Evolutionary conservation across 208 protist genomes (phyloP).

Genomic region (Vickermania ingenoplastis): DNA sequence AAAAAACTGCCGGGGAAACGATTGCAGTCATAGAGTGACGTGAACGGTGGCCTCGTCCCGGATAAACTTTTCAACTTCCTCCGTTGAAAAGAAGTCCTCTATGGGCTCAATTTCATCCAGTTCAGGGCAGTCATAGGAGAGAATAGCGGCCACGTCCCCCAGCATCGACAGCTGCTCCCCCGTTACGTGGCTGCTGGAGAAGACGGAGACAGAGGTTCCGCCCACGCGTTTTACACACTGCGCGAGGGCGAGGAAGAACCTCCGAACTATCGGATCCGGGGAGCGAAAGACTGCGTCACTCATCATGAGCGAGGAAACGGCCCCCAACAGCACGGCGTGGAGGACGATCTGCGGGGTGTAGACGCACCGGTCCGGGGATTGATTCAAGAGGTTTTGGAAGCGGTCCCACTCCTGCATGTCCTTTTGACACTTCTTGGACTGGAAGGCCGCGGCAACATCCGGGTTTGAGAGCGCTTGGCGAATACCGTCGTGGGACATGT

Average conservation of each 20-base stretch:
- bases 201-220: slow-evolving; percentile 83
- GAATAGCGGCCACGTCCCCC: slow-evolving; percentile 89
- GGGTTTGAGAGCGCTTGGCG: slow-evolving; percentile 87
- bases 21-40: too few relatives aligned
- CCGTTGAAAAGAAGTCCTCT: slow-evolving; percentile 41
- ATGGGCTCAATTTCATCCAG: slow-evolving; percentile 82
- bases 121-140: slow-evolving; percentile 86
- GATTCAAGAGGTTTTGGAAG: slow-evolving; percentile 91
- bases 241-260: slow-evolving; percentile 87
- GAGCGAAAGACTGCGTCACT: slow-evolving; percentile 91
- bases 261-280: slow-evolving; percentile 61
- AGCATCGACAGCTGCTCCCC: slow-evolving; percentile 92
- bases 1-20: too few relatives aligned
- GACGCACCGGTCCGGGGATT: slow-evolving; percentile 77
- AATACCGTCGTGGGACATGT: slow-evolving; percentile 77
- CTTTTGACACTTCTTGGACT: slow-evolving; percentile 82
- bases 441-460: slow-evolving; percentile 53
- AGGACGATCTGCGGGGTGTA: slow-evolving; percentile 91
- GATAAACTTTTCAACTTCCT: slow-evolving; percentile 61
- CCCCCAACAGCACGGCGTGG: slow-evolving; percentile 63
- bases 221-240: slow-evolving; percentile 80
- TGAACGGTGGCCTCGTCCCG: slow-evolving; percentile 31
- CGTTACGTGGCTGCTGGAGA: slow-evolving; percentile 92
- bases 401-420: slow-evolving; percentile 88
- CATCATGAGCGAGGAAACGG: slow-evolving; percentile 84